Evolutionary conservation across 2,329 filamentous ascomycete species (phyloP), one percentile per base, ranked within the genome.

Genomic region (Fusarium sp.): DNA sequence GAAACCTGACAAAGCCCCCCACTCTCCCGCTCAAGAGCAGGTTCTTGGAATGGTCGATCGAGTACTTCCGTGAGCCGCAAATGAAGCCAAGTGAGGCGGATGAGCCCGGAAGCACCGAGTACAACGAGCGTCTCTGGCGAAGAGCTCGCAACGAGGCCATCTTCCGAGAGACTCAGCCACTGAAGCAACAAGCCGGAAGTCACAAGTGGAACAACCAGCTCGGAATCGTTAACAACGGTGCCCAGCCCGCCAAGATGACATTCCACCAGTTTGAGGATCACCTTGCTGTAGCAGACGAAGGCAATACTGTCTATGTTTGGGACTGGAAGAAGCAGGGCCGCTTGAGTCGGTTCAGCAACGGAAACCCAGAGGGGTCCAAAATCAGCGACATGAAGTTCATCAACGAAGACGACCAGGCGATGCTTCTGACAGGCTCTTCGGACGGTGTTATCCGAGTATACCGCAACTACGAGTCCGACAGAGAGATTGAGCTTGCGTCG

Each of bases 231-330:
- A 94, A 95, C 76, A 98, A 97, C 72, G 89, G 90, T 29, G 91
- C 91, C 31, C 96, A 97, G 77, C 95, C 96, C 0, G 89, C 90
- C 68, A 96, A 94, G 81, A 92, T 99, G 90, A 91, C 92, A 5
- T 97, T 98, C 79, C 96, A 99, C 80, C 96, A 99, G 77, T 99
- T 97, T 74, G 96, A 99, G 77, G 92, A 97, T 75, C 94, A 98
- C 77, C 86, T 99, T 18, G 93, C 96, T 1, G 93, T 97, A 11
- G 93, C 93, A 11, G 96, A 99, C 79, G 94, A 97, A 74, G 89
- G 91, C 60, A 96, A 99, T 79, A 96, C 90, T 4, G 89, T 98
- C 72, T 90, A 88, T 62, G 88, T 99, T 29, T 98, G 96, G 92
- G 96, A 99, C 79, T 99, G 94, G 91, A 90, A 93, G 79, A 88